Conservation (phyloP, 2,329 filamentous ascomycete genomes). For the Fusarium ramigenum region DNA sequence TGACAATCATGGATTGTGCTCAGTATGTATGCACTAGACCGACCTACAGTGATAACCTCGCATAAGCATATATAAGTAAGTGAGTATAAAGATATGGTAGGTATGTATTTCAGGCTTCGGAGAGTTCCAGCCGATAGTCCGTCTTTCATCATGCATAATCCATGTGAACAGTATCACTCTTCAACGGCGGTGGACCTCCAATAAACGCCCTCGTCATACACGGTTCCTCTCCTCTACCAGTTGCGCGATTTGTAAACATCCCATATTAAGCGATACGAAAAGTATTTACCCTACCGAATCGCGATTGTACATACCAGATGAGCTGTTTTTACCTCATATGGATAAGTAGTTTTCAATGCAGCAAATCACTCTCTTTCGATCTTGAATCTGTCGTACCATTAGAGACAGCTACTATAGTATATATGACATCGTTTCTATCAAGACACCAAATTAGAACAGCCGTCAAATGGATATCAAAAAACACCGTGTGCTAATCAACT, state of each 20-base stretch:
- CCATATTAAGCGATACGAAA: neutral
- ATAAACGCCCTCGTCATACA: slow-evolving; percentile 8
- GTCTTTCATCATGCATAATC: neutral
- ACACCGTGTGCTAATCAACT: slow-evolving; percentile 17
- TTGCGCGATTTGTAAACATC: slow-evolving; percentile 36
- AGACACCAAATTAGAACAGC: slow-evolving; percentile 26
- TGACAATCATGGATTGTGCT: neutral
- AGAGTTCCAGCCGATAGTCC: slow-evolving; percentile 30
- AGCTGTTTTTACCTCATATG: neutral
- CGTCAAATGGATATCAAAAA: slow-evolving; percentile 37
- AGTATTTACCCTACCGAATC: neutral
- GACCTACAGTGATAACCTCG: neutral
- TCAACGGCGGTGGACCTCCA: slow-evolving; percentile 9
- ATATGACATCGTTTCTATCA: slow-evolving; percentile 19
- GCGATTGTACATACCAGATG: neutral
- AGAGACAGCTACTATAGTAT: slow-evolving; percentile 19
- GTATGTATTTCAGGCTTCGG: slow-evolving; percentile 1
- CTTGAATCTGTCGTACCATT: slow-evolving; percentile 20
- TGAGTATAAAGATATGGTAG: neutral
- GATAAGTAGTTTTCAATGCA: neutral
- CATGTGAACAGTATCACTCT: slow-evolving; percentile 1
- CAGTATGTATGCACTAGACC: slow-evolving; percentile 4
- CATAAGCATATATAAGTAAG: neutral
- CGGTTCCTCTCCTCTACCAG: slow-evolving; percentile 2
- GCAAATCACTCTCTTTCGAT: neutral